phyloP scores from a whole-genome alignment of 1,284 basidiomycete genomes.

The Xerocomus nothofagi region DNA sequence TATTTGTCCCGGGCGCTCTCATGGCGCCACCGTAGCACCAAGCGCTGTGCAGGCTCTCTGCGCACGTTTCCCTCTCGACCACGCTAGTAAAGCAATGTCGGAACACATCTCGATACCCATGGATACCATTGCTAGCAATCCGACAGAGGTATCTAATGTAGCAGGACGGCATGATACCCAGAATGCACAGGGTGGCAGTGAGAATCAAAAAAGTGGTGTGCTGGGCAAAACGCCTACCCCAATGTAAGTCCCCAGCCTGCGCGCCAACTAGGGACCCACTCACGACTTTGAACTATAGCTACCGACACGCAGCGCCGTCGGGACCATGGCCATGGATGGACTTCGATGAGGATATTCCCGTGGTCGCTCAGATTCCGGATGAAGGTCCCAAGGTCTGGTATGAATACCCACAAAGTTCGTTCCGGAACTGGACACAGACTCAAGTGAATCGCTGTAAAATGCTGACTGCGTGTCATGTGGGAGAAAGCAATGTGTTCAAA shows the following conservation, averaged over 20 bases:
- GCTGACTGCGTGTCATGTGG: constrained; percentile 26
- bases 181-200: background rate
- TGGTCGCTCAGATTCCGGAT: background rate
- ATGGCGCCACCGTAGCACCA: background rate
- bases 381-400: constrained; percentile 33
- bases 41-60: background rate
- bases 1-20: constrained; percentile 16
- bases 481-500: constrained; percentile 38
- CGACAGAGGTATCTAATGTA: background rate
- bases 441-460: constrained; percentile 49
- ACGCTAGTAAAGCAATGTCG: constrained; percentile 11
- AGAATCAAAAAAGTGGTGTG: background rate
- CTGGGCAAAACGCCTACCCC: constrained; percentile 25
- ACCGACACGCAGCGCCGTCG: constrained; percentile 35
- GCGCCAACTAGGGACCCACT: background rate
- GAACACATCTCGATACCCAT: constrained; percentile 23
- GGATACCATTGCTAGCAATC: constrained; percentile 6
- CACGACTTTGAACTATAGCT: constrained; percentile 15
- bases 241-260: constrained; percentile 17
- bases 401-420: constrained; percentile 50
- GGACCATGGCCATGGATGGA: constrained; percentile 39
- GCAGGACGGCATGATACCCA: background rate
- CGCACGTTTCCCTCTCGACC: constrained; percentile 4
- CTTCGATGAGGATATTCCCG: constrained; percentile 32
- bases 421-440: constrained; percentile 51